Evolutionary conservation across 768 basidiomycete genomes (phyloP).

Genomic region (Amanita rimosa): DNA sequence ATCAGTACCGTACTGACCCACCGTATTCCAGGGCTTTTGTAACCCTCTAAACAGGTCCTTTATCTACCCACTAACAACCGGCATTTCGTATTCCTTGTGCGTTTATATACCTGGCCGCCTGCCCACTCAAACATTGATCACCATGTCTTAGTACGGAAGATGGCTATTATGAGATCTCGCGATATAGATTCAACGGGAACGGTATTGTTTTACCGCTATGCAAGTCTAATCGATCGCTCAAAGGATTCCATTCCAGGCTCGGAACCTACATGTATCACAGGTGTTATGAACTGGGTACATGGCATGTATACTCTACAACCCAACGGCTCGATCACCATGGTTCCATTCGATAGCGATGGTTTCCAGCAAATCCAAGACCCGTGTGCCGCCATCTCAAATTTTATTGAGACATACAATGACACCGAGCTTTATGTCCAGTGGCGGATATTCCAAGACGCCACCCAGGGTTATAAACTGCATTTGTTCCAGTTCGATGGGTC

Average conservation of each 20-base stretch:
- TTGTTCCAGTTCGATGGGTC: constrained; percentile 71
- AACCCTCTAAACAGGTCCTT: constrained; percentile 78
- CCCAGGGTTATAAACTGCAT: constrained; percentile 56
- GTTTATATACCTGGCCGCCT: constrained; percentile 18
- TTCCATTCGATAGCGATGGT: constrained; percentile 67
- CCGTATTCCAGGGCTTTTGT: constrained; percentile 55
- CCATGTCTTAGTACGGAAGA: constrained; percentile 42
- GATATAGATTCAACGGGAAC: constrained; percentile 84
- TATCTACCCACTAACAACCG: constrained; percentile 75
- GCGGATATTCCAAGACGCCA: constrained; percentile 63
- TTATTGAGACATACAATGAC: constrained; percentile 74
- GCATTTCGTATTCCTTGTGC: constrained; percentile 85
- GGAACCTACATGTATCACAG: constrained; percentile 82
- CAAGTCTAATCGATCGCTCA: not conserved
- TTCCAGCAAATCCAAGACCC: constrained; percentile 93
- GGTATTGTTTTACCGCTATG: constrained; percentile 29
- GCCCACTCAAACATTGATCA: constrained; percentile 1
- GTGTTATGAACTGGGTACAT: constrained; percentile 83
- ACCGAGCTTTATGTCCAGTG: constrained; percentile 57
- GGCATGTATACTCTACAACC: constrained; percentile 55
- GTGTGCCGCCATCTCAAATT: constrained; percentile 80
- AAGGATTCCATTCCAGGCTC: constrained; percentile 37
- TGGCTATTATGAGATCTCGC: constrained; percentile 79
- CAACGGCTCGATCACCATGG: constrained; percentile 75
- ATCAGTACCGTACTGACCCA: constrained; percentile 8